Evolutionary conservation across 2,329 filamentous ascomycete genomes (phyloP), one percentile per base, ranked within the genome.

Genomic region (Hypoxylon rubiginosum): DNA sequence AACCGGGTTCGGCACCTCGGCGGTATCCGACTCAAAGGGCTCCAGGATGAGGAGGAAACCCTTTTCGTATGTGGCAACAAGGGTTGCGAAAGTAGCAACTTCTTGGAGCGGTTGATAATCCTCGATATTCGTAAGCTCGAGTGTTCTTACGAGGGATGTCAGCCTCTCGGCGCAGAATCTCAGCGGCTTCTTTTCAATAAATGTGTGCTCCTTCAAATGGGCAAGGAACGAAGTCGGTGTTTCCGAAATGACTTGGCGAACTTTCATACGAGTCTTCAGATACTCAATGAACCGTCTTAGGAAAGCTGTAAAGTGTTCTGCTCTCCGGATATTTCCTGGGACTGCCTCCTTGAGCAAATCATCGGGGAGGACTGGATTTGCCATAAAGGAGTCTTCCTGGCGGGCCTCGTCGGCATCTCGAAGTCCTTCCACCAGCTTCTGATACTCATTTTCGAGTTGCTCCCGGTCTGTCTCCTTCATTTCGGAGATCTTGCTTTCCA

Each of bases 221-320:
- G 92, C 88, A 8, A 99, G 85, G 78, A 99, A 99, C 0, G 95
- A 97, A 2, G 92, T 91, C 0, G 96, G 96, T 0, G 95, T 99
- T 79, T 99, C 96, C 7, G 96, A 97, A 69, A 98, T 97, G 70
- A 97, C 95, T 76, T 97, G 94, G 4, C 96, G 90, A 13, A 98
- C 94, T 84, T 97, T 98, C 96, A 99, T 98, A 63, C 97, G 89
- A 1, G 95, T 98, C 85, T 94, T 97, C 54, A 99, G 85, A 75
- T 99, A 99, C 78, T 99, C 97, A 71, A 99, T 96, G 77, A 99
- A 99, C 66, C 96, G 88, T 78, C 97, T 97, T 62, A 99, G 81
- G 78, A 99, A 99, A 0, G 94, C 89, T 13, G 97, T 90, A 76
- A 99, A 99, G 77, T 99, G 96, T 75, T 99, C 96, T 4, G 96